phyloP scores from a whole-genome alignment of 768 basidiomycete genomes.

The Termitomyces sp. region DNA sequence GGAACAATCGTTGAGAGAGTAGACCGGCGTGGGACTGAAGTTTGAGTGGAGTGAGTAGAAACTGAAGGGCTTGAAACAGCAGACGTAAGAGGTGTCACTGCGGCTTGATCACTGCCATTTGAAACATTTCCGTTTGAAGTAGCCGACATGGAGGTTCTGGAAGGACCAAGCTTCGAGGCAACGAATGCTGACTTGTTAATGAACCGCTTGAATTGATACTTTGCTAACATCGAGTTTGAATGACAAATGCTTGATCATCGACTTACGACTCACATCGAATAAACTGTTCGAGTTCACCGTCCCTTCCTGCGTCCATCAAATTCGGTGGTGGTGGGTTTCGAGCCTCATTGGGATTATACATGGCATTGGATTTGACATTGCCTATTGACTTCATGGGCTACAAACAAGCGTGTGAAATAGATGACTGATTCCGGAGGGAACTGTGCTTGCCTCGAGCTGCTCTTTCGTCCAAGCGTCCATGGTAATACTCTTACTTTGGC shows the following conservation, averaged over 20 bases:
- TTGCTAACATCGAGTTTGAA: constrained; percentile 38
- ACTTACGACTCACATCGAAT: constrained; percentile 61
- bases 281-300: constrained; percentile 87
- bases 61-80: constrained; percentile 11
- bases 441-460: constrained; percentile 67
- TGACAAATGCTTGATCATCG: constrained; percentile 2
- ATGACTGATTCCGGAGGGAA: constrained; percentile 7
- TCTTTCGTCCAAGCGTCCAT: constrained; percentile 87
- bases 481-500: constrained; percentile 77
- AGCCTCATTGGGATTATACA: constrained; percentile 80
- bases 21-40: constrained; percentile 12
- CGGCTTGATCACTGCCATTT: constrained; percentile 5
- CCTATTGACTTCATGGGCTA: constrained; percentile 79
- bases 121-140: constrained; percentile 11
- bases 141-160: constrained; percentile 29
- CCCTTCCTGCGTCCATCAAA: constrained; percentile 71
- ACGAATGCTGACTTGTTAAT: constrained; percentile 41
- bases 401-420: constrained; percentile 4
- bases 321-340: constrained; percentile 80
- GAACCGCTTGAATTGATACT: constrained; percentile 76
- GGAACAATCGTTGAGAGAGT: constrained; percentile 14
- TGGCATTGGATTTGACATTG: constrained; percentile 73
- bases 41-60: background rate
- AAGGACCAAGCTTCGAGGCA: constrained; percentile 40
- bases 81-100: constrained; percentile 17